Evolutionary conservation across 2,329 filamentous ascomycete species (phyloP).

Genomic region (Pseudopithomyces maydicus): DNA sequence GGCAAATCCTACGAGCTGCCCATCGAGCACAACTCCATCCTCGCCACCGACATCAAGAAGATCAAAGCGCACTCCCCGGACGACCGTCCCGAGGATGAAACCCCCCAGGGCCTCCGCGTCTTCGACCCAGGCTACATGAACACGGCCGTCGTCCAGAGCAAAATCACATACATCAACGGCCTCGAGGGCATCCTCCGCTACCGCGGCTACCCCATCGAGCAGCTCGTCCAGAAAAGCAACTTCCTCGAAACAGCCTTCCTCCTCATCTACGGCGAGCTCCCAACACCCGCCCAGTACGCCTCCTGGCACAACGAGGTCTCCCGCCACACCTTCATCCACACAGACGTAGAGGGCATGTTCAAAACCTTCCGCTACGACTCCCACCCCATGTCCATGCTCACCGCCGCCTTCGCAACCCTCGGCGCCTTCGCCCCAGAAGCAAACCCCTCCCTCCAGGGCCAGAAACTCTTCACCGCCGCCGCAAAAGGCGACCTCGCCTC

Average conservation of each 20-base stretch:
- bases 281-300: background rate
- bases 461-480: background rate
- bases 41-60: conserved; percentile 2
- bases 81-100: background rate
- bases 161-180: conserved; percentile 2
- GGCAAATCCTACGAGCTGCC: conserved; percentile 1
- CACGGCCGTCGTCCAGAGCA: conserved; percentile 1
- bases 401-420: background rate
- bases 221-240: conserved; percentile 1
- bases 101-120: background rate
- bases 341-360: background rate
- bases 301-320: background rate
- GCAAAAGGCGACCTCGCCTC: background rate
- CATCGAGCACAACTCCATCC: background rate
- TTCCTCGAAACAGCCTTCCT: background rate
- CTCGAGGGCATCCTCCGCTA: background rate
- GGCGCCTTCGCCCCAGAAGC: conserved; percentile 2
- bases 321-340: background rate
- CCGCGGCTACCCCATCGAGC: conserved; percentile 2
- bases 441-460: background rate
- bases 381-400: conserved; percentile 1
- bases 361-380: conserved; percentile 3
- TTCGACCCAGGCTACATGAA: conserved; percentile 2
- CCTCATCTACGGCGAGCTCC: conserved; percentile 1
- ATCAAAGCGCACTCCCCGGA: background rate